Evolutionary conservation across 306 rosid species (phyloP).

Genomic region (Vigna radiata): DNA sequence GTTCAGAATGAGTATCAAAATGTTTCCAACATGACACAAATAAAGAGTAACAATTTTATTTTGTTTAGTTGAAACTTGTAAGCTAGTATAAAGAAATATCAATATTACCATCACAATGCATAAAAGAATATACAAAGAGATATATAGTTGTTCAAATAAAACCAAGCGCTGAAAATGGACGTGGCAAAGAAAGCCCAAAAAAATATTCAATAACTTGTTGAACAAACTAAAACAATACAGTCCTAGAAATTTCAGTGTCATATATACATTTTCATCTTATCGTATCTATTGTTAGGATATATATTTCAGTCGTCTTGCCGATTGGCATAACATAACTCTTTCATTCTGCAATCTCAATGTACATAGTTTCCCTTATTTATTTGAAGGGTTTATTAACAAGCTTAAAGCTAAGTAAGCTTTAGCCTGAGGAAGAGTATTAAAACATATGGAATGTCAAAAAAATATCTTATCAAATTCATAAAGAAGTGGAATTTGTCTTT

Average conservation of each 20-base stretch:
- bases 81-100: constrained; percentile 13
- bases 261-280: not conserved
- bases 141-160: constrained; percentile 3
- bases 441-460: not conserved
- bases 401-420: not conserved
- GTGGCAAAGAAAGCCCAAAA: constrained; percentile 14
- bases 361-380: not conserved
- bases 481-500: too few relatives aligned
- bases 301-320: too few relatives aligned
- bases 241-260: constrained; percentile 10
- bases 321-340: not conserved
- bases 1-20: constrained; percentile 44
- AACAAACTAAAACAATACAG: constrained; percentile 19
- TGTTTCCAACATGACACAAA: constrained; percentile 26
- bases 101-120: constrained; percentile 8
- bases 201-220: not conserved
- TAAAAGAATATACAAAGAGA: constrained; percentile 21
- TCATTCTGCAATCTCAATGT: not conserved
- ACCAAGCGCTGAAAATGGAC: constrained; percentile 1
- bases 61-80: not conserved
- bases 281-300: not conserved
- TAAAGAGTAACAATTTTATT: constrained; percentile 7
- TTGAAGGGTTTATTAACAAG: not conserved
- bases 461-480: not conserved
- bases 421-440: not conserved